Conservation (phyloP, 495 filamentous ascomycete species). For the Copromyces sp. region DNA sequence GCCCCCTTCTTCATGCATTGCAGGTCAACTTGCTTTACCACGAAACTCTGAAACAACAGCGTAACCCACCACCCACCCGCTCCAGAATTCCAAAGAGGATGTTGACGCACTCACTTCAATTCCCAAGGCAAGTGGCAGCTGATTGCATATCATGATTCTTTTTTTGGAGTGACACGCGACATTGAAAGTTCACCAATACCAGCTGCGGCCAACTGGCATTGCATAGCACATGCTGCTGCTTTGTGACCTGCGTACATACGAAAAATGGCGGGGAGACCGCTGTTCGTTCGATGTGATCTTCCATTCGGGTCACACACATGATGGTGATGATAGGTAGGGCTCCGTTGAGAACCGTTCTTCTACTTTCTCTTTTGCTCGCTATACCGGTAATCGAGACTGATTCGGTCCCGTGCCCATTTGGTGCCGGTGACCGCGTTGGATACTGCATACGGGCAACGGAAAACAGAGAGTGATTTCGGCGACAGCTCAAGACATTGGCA, state of each 20-base stretch:
- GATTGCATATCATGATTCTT: not conserved
- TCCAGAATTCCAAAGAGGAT: not conserved
- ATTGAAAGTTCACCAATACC: not conserved
- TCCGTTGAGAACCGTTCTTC: not conserved
- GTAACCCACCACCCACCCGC: not conserved
- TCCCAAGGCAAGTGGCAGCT: not conserved
- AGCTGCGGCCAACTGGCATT: not conserved
- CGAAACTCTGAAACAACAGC: not conserved
- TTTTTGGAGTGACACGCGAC: not conserved
- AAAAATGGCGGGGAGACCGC: not conserved
- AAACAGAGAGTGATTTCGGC: not conserved
- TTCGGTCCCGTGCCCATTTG: not conserved
- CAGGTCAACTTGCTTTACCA: not conserved
- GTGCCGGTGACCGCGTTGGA: not conserved
- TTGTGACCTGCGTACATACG: not conserved
- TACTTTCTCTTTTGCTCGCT: not conserved
- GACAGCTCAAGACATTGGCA: not conserved
- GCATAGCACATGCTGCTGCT: not conserved
- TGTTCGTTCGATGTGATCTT: not conserved
- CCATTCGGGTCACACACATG: not conserved
- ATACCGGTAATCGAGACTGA: not conserved
- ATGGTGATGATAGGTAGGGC: not conserved
- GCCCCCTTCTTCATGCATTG: not conserved
- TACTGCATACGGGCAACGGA: not conserved
- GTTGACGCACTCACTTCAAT: not conserved